Evolutionary conservation across 306 rosid species (phyloP), one percentile per base, ranked within the genome.

Genomic region (Lathyrus aphaca): DNA sequence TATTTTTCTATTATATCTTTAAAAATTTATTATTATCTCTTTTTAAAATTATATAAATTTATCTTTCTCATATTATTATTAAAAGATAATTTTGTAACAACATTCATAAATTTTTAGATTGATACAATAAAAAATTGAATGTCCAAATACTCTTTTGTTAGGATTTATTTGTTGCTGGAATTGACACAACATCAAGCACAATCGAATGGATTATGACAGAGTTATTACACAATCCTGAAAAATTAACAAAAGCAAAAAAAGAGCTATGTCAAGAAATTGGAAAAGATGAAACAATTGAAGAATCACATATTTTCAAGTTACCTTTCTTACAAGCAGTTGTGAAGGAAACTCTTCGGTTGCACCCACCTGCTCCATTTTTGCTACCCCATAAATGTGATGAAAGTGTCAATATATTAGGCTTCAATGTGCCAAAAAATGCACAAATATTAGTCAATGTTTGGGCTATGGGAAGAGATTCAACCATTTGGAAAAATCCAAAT

Each of bases 191-290:
- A 25, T 54, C 61, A 54, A 12, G 17, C 17, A 54, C 10, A 1
- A 54, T 54, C 11, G 17, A 54, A 54, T 54, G 61, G 61, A 54
- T 54, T 23, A 54, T 54, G 37, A 30, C 37, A 0, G 61, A 54
- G 37, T 15, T 54, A 23, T 6, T 54, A 54, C 37, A 17, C 1
- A 54, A 54, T 4, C 61, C 61, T 11, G 37, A 54, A 5, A 54
- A 54, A 23, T 54, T 54, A 54, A 25, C 16, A 54, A 54, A 54
- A 54, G 37, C 15, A 54, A 54, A 35, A 12, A 25, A 54, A 23
- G 60, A 54, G n/a, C 12, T 54, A 23, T 12, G 35, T 10, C 8
- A 23, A 21, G 16, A 8, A 23, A 54, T 54, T 23, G 17, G 10
- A 0, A 54, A 54, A 54, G 9, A 23, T 23, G 60, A 54, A 23